Percentiles rank a stretch among this genome's conserved stretches.
phyloP scores from a whole-genome alignment of 2,329 filamentous ascomycete species.

The Botrytis byssoidea region DNA sequence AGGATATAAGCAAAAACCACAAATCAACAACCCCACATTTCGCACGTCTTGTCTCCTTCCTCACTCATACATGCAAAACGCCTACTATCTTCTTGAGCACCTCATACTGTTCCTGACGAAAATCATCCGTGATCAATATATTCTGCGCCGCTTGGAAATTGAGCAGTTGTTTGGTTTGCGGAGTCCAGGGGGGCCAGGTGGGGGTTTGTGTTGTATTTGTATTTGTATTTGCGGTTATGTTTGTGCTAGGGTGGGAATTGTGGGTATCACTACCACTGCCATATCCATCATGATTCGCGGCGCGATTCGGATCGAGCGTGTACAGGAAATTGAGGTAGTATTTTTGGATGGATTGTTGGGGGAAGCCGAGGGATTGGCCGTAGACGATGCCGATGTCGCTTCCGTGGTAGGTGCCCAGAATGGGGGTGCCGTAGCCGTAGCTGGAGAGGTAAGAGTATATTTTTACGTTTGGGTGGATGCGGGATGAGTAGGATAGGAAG shows the following conservation, averaged over 20 bases:
- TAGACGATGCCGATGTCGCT: slow-evolving; percentile 69
- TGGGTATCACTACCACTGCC: background rate
- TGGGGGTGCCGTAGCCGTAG: slow-evolving; percentile 67
- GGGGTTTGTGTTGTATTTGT: slow-evolving; percentile 40
- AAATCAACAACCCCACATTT: background rate
- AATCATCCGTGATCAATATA: background rate
- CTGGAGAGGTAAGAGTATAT: slow-evolving; percentile 71
- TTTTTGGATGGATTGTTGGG: slow-evolving; percentile 54
- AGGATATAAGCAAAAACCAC: background rate
- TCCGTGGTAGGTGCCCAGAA: slow-evolving; percentile 74
- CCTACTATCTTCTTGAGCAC: background rate
- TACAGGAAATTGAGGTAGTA: slow-evolving; percentile 75
- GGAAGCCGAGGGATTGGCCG: slow-evolving; percentile 33
- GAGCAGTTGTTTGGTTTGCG: background rate
- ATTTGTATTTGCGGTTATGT: slow-evolving; percentile 45
- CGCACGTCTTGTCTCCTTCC: background rate
- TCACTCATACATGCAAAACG: background rate
- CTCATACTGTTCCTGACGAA: background rate
- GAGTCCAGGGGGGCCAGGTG: slow-evolving; percentile 39
- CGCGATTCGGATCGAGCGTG: slow-evolving; percentile 65
- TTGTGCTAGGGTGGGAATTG: background rate
- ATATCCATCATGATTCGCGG: slow-evolving; percentile 46
- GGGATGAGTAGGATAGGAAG: slow-evolving; percentile 53
- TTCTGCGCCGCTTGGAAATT: background rate
- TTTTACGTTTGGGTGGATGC: slow-evolving; percentile 55